Percentiles rank a stretch among this genome's conserved stretches.
phyloP scores from a whole-genome alignment of 1,139 yeast species.

The Candida freyschussii region DNA sequence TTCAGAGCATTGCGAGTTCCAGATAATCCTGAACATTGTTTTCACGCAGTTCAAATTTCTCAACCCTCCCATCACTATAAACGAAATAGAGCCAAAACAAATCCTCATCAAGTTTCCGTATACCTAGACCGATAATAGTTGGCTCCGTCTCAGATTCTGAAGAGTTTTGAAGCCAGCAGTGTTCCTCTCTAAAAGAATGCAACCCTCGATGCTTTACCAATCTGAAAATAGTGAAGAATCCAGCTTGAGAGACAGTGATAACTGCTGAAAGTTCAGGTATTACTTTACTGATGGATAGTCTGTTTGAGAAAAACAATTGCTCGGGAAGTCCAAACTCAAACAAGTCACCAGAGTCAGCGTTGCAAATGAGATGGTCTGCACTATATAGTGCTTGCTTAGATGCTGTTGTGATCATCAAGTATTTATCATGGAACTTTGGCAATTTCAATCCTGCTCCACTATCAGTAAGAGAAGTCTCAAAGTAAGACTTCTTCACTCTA shows the following conservation, averaged over 20 bases:
- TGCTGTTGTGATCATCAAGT: slow-evolving; percentile 43
- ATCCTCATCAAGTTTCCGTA: slow-evolving; percentile 2
- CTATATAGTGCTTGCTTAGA: slow-evolving; percentile 43
- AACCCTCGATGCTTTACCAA: slow-evolving; percentile 54
- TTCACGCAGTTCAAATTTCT: slow-evolving; percentile 6
- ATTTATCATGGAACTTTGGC: slow-evolving; percentile 17
- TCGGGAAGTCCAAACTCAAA: slow-evolving; percentile 34
- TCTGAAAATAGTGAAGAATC: slow-evolving; percentile 53
- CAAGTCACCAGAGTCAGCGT: slow-evolving; percentile 42
- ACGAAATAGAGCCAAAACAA: slow-evolving; percentile 8
- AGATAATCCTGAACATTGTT: background rate
- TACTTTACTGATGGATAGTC: slow-evolving; percentile 47
- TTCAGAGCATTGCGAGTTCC: slow-evolving; percentile 5
- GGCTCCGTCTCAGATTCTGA: slow-evolving; percentile 1
- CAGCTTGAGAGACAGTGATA: slow-evolving; percentile 54
- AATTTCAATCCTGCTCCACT: background rate
- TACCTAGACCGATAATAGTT: slow-evolving; percentile 9
- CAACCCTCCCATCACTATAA: slow-evolving; percentile 5
- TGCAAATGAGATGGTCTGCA: slow-evolving; percentile 45
- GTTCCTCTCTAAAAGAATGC: slow-evolving; percentile 58
- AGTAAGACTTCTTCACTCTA: slow-evolving; percentile 15
- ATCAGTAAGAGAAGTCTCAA: slow-evolving; percentile 3
- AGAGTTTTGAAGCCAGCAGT: slow-evolving; percentile 2
- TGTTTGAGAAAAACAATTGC: slow-evolving; percentile 38
- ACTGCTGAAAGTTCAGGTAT: slow-evolving; percentile 53